Conservation (phyloP, 345 rosid species). For the Linum trigynum region DNA sequence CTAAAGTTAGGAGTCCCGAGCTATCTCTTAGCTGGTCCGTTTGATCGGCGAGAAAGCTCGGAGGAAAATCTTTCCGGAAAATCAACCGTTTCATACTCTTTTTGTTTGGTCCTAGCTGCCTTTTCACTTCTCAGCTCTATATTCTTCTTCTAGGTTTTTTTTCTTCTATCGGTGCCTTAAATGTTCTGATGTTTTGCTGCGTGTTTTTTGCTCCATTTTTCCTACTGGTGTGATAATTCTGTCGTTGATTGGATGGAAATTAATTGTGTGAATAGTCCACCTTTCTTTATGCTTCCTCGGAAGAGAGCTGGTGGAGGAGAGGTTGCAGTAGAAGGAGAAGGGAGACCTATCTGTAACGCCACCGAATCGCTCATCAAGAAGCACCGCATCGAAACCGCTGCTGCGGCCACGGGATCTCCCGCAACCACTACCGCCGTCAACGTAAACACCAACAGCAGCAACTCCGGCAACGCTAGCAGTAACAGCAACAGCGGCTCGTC, state of each 20-base stretch:
- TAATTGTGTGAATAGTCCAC: conserved; percentile 2
- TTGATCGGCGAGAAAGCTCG: not conserved
- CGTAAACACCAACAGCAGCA: conserved; percentile 15
- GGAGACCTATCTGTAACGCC: conserved; percentile 9
- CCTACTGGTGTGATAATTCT: not conserved
- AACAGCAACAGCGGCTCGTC: conserved; percentile 12
- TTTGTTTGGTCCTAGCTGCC: no score
- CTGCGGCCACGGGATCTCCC: conserved; percentile 22
- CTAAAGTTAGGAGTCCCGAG: not conserved
- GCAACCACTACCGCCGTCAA: conserved; percentile 15
- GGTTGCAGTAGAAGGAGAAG: conserved; percentile 36
- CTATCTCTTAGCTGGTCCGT: not conserved
- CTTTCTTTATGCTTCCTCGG: conserved; percentile 80
- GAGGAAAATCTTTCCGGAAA: not conserved
- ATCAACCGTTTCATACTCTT: not conserved
- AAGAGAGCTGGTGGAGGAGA: conserved; percentile 63
- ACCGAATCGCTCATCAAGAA: conserved; percentile 41
- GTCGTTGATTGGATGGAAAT: not conserved
- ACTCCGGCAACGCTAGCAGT: conserved; percentile 13
- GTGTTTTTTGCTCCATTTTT: not conserved
- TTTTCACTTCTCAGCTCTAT: no score
- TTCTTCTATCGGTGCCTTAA: not conserved
- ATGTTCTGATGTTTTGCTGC: not conserved
- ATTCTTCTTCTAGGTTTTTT: not conserved
- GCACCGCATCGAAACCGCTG: conserved; percentile 37